A percentile compares a stretch with the other conserved stretches of the same genome.
Evolutionary conservation across 2,329 filamentous ascomycete genomes (phyloP).

Genomic region (Passalora sequoiae): DNA sequence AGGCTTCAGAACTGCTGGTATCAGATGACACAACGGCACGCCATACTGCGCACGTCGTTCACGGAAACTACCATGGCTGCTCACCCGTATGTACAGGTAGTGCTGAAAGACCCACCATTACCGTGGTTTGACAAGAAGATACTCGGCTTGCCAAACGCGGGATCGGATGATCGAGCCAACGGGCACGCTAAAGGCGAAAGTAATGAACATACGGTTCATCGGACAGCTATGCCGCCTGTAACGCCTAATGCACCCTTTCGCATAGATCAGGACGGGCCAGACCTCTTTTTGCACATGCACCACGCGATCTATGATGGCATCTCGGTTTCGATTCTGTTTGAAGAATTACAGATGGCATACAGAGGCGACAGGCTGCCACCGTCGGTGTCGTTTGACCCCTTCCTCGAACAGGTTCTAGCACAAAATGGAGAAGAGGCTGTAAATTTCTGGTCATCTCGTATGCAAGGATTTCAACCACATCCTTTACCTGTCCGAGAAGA

Average conservation of each 20-base stretch:
- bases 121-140: conserved; percentile 37
- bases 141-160: too few species aligned
- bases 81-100: conserved; percentile 66
- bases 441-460: conserved; percentile 59
- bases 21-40: conserved; percentile 59
- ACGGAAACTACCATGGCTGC: conserved; percentile 55
- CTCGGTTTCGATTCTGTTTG: conserved; percentile 63
- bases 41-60: conserved; percentile 75
- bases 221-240: conserved; percentile 7
- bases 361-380: conserved; percentile 43
- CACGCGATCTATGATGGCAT: conserved; percentile 85
- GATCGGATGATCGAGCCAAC: conserved; percentile 1
- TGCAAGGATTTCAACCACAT: conserved; percentile 50
- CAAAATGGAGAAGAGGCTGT: conserved; percentile 49
- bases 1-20: conserved; percentile 58
- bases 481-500: conserved; percentile 32
- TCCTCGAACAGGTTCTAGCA: conserved; percentile 56
- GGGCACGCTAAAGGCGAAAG: conserved; percentile 2
- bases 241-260: conserved; percentile 11
- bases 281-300: conserved; percentile 56
- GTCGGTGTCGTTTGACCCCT: conserved; percentile 55
- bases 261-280: conserved; percentile 7
- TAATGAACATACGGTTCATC: conserved; percentile 4
- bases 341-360: conserved; percentile 63
- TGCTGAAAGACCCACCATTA: conserved; percentile 49